phyloP scores from a whole-genome alignment of 192 early-diverging fungal genomes.

The Chytriomyces confervae region DNA sequence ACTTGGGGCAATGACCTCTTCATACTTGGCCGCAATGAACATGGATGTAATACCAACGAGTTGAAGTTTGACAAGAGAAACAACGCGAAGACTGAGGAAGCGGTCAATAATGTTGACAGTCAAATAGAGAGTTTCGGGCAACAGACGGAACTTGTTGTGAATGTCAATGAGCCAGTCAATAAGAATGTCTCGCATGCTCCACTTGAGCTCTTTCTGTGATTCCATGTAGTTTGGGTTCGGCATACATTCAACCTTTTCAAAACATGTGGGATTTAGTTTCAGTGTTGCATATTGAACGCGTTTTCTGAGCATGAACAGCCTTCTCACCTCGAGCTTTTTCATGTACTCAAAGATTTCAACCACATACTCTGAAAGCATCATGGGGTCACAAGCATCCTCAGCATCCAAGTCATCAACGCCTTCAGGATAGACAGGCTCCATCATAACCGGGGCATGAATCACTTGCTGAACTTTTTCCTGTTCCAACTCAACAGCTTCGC shows the following conservation, averaged over 20 bases:
- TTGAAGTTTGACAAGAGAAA: slow-evolving; percentile 88
- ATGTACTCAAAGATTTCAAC: slow-evolving; percentile 92
- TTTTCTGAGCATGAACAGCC: not conserved
- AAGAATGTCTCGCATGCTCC: slow-evolving; percentile 93
- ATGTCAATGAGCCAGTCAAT: slow-evolving; percentile 96
- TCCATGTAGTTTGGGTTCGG: slow-evolving; percentile 84
- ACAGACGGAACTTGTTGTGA: slow-evolving; percentile 86
- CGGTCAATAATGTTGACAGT: slow-evolving; percentile 95
- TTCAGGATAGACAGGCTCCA: not conserved
- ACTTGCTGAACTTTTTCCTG: too few species aligned
- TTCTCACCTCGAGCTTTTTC: slow-evolving; percentile 69
- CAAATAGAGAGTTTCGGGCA: slow-evolving; percentile 94
- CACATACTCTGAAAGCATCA: slow-evolving; percentile 94
- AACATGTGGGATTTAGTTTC: slow-evolving; percentile 38
- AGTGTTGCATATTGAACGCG: not conserved
- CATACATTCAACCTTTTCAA: slow-evolving; percentile 51
- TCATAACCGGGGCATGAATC: not conserved
- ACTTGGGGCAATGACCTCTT: slow-evolving; percentile 86
- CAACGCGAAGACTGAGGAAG: slow-evolving; percentile 85
- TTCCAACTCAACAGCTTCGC: slow-evolving; percentile 5
- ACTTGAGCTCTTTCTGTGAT: slow-evolving; percentile 81
- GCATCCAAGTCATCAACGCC: slow-evolving; percentile 75
- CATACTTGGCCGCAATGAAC: slow-evolving; percentile 94
- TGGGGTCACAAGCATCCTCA: slow-evolving; percentile 79
- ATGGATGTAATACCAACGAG: slow-evolving; percentile 90